Evolutionary conservation across 1,284 basidiomycete genomes (phyloP), one percentile per base, ranked within the genome.

Genomic region (Stereum hirsutum): DNA sequence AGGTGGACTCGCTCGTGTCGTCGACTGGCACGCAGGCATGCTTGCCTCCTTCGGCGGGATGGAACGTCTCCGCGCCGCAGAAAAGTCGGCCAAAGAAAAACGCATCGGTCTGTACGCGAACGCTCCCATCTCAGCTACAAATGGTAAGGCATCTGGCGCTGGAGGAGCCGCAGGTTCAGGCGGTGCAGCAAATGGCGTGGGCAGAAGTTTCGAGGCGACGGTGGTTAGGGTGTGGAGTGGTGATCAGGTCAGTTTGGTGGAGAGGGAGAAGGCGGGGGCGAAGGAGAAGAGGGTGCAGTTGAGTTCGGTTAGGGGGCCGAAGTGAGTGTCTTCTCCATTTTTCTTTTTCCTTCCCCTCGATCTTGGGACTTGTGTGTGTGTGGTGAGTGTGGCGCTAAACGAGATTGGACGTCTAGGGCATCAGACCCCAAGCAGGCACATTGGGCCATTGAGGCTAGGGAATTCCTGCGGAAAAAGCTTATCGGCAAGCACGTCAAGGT

Each of bases 1-100:
- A 3, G 79, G 80, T 36, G 93, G 95, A 39, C 71, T 98, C 3
- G 95, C 94, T 10, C 85, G 91, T 46, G 78, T 96, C 42, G 87
- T 98, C 46, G 94, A 96, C 59, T 98, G 95, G 94, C 95, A 99
- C 61, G 93, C 93, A 11, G 95, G 94, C 26, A 88, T 98, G 74
- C 78, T 99, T 32, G 78, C 89, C 2, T 74, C 72, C 47, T 69
- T 72, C 48, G 85, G 89, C 25, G 81, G 79, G 12, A 91, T 95
- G 78, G 89, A 94, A 57, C 78, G 78, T 31, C 73, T 96, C 24
- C 81, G 94, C 33, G 76, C 81, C 2, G 89, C 90, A 1, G 95
- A 98, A 63, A 84, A 78, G 56, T 60, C 58, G 14, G 94, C 93
- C 17, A 94, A 92, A 62, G 89, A 92, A 53, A 89, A 83, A 61